Evolutionary conservation across 2,329 filamentous ascomycete genomes (phyloP).

Genomic region (Claviceps sp.): DNA sequence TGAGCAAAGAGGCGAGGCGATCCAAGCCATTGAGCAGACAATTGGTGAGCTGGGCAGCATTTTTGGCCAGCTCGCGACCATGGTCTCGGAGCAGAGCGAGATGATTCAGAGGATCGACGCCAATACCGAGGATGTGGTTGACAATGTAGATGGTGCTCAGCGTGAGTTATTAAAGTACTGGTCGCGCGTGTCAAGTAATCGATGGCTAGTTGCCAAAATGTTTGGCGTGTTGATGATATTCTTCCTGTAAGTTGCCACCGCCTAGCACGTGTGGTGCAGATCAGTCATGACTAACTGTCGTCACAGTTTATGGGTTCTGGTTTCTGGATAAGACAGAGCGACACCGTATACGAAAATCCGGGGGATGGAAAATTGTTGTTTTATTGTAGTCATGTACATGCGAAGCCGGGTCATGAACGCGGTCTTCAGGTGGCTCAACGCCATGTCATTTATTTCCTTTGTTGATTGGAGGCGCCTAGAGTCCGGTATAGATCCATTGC

Average conservation of each 20-base stretch:
- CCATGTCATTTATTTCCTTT: background rate
- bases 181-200: slow-evolving; percentile 83
- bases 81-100: slow-evolving; percentile 95
- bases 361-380: too few relatives aligned
- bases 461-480: slow-evolving; percentile 5
- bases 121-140: slow-evolving; percentile 94
- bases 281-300: background rate
- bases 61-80: slow-evolving; percentile 85
- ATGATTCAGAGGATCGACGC: slow-evolving; percentile 97
- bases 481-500: slow-evolving; percentile 4
- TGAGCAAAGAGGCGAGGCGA: slow-evolving; percentile 84
- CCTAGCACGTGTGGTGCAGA: background rate
- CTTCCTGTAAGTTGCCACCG: slow-evolving; percentile 42
- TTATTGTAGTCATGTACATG: background rate
- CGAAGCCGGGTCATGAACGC: background rate
- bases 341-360: background rate
- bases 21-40: slow-evolving; percentile 91
- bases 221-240: slow-evolving; percentile 84
- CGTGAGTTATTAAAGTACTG: slow-evolving; percentile 94
- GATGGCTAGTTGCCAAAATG: slow-evolving; percentile 83
- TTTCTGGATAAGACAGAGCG: slow-evolving; percentile 19
- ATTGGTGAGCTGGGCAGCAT: slow-evolving; percentile 83
- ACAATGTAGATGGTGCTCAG: slow-evolving; percentile 95
- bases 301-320: slow-evolving; percentile 25
- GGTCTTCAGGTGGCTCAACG: background rate